Base-by-base conservation (phyloP, 148 eudicot species). In the Vaccinium vitisidaea region DNA sequence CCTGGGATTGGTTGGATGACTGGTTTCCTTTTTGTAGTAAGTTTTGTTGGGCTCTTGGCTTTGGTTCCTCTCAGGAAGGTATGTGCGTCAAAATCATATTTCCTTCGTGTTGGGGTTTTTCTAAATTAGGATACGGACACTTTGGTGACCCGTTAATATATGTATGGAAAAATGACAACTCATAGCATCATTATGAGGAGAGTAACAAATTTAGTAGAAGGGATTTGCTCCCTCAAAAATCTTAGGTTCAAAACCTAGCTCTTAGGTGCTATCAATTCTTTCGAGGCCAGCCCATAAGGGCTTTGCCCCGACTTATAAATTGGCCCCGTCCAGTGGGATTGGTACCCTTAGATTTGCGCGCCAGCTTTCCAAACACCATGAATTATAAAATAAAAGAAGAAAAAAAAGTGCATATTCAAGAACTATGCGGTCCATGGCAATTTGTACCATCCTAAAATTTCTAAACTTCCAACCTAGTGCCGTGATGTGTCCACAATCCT, bases 61-160 rank as follows among this genome's bases (percentile, higher is more conserved):
- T 88, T 95, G 89, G 94, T 94, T 80, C 95, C 98, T 73, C 94
- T 95, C 25, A 88, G 98, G 89, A 95, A 95, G 95, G 97, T 95
- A 48, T 30, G 59, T 80, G 43, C 5, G 3, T 79, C 1, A 16
- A 16, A 52, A 36, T 65, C 16, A 12, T 30, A 15, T 79, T 30
- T 54, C 39, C 46, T 79, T n/a, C 9, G 30, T 23, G 3, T 65
- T 43, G 46, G 5, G 46, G 46, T 43, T 43, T 67, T 25, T 67
- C 15, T 67, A 67, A 23, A 67, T 67, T 67, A 23, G 73, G 73
- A 4, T 1, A 67, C 36, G 6, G 32, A 67, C 73, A 67, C 73
- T 23, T 25, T 67, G 73, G 73, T 3, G 12, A 67, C 15, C 11
- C 1, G 6, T 52, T 8, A 52, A 52, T 8, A 54, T 54, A 2